A percentile compares a stretch with the other conserved stretches of the same genome.
Conservation (phyloP, 177 flowering plant species). For the Vitis hybrid region DNA sequence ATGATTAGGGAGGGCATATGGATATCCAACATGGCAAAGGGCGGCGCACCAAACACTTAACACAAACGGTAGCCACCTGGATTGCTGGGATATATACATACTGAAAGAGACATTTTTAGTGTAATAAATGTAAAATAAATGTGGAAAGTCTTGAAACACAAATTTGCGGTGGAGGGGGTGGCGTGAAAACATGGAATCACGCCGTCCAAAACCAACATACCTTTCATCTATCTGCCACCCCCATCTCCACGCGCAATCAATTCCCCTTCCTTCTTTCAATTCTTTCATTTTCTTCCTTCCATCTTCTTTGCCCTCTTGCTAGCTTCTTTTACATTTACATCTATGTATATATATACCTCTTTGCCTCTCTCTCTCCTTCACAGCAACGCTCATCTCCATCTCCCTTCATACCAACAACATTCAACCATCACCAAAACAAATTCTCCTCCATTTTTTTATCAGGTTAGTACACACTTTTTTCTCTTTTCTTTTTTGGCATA, state of each 20-base stretch:
- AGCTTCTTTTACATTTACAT: background rate
- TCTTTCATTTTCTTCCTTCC: background rate
- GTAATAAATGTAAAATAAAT: too few species aligned
- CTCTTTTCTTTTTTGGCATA: too few species aligned
- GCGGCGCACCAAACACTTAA: constrained; percentile 36
- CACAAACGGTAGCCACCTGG: constrained; percentile 11
- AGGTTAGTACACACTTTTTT: too few species aligned
- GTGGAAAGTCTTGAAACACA: constrained; percentile 21
- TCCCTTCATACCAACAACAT: too few species aligned
- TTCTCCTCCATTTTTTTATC: too few species aligned
- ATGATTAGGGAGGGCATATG: constrained; percentile 25
- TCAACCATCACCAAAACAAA: too few species aligned
- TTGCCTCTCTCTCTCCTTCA: too few species aligned
- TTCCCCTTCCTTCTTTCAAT: constrained; percentile 3
- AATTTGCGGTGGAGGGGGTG: constrained; percentile 31
- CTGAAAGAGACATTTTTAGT: too few species aligned
- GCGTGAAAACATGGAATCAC: constrained; percentile 46
- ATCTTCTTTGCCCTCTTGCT: background rate
- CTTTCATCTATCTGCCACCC: constrained; percentile 40
- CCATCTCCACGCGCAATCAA: constrained; percentile 44
- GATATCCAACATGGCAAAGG: constrained; percentile 34
- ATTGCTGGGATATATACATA: background rate
- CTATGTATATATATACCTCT: background rate
- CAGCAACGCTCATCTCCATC: too few species aligned
- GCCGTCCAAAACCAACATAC: constrained; percentile 43